phyloP scores from a whole-genome alignment of 2,329 filamentous ascomycete genomes.

The Aspergillus piperis region DNA sequence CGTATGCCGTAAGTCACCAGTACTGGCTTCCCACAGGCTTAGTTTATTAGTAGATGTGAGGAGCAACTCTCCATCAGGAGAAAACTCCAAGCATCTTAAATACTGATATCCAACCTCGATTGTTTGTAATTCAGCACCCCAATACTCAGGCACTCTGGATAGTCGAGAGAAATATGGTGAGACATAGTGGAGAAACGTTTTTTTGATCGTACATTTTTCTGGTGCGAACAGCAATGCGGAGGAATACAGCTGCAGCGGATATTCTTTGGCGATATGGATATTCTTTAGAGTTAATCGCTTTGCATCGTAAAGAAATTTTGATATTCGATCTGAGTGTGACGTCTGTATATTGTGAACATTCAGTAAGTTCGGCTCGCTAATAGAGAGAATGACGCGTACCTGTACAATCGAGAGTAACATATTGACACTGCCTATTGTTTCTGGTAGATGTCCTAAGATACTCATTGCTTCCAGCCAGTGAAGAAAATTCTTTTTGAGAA shows the following conservation, averaged over 20 bases:
- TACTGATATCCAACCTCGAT: too few relatives aligned
- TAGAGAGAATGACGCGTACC: neutral
- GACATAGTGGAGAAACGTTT: slow-evolving; percentile 16
- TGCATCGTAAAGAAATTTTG: slow-evolving; percentile 31
- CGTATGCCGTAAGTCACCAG: neutral
- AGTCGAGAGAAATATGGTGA: too few relatives aligned
- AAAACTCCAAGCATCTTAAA: too few relatives aligned
- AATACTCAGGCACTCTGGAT: slow-evolving; percentile 8
- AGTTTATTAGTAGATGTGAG: too few relatives aligned
- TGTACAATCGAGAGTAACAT: slow-evolving; percentile 19
- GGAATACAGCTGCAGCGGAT: slow-evolving; percentile 39
- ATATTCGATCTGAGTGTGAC: neutral
- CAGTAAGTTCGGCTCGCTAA: too few relatives aligned
- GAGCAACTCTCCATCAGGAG: neutral
- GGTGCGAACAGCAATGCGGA: slow-evolving; percentile 37
- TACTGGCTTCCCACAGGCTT: neutral
- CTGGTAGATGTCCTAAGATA: slow-evolving; percentile 18
- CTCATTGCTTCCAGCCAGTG: slow-evolving; percentile 30
- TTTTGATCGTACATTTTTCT: slow-evolving; percentile 26
- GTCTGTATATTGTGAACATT: too few relatives aligned
- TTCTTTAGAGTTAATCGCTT: slow-evolving; percentile 33
- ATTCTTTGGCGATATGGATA: slow-evolving; percentile 26
- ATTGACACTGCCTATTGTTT: slow-evolving; percentile 18
- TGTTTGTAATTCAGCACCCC: neutral
- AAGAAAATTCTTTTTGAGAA: slow-evolving; percentile 21